A percentile compares a stretch with the other conserved stretches of the same genome.
Evolutionary conservation across 139 green algal genomes (phyloP).

Genomic region (Yamagishiella unicocca): DNA sequence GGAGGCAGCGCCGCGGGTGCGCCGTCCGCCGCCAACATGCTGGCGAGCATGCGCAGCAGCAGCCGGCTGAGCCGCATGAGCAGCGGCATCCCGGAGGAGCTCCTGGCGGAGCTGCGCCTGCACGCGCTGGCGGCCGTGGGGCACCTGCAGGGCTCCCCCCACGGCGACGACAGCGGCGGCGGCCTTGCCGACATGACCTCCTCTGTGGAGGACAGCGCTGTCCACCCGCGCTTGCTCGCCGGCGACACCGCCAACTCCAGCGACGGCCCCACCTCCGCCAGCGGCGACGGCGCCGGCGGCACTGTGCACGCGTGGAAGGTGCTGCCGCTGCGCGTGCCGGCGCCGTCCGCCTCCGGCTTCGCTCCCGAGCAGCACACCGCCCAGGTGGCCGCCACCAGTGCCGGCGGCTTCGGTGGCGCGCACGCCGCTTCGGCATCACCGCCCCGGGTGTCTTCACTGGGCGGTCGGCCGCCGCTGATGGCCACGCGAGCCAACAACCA

Average conservation of each 20-base stretch:
- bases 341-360: neutral
- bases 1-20: neutral
- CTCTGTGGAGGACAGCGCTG: neutral
- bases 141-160: slow-evolving; percentile 18
- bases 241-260: neutral
- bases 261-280: neutral
- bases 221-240: neutral
- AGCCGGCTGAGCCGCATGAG: slow-evolving; percentile 42
- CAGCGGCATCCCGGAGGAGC: slow-evolving; percentile 44
- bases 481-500: neutral
- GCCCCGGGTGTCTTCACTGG: neutral
- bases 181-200: neutral
- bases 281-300: slow-evolving; percentile 27
- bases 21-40: neutral
- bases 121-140: slow-evolving; percentile 30
- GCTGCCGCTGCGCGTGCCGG: slow-evolving; percentile 6
- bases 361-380: neutral
- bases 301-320: slow-evolving; percentile 41
- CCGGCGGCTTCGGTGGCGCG: no score
- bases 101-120: slow-evolving; percentile 30
- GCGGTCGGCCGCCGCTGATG: neutral
- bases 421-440: neutral
- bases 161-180: neutral
- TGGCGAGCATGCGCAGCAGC: slow-evolving; percentile 29
- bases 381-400: neutral